A percentile compares a stretch with the other conserved stretches of the same genome.
Conservation (phyloP, 441 rosid genomes). For the Adansonia madagascariensis region DNA sequence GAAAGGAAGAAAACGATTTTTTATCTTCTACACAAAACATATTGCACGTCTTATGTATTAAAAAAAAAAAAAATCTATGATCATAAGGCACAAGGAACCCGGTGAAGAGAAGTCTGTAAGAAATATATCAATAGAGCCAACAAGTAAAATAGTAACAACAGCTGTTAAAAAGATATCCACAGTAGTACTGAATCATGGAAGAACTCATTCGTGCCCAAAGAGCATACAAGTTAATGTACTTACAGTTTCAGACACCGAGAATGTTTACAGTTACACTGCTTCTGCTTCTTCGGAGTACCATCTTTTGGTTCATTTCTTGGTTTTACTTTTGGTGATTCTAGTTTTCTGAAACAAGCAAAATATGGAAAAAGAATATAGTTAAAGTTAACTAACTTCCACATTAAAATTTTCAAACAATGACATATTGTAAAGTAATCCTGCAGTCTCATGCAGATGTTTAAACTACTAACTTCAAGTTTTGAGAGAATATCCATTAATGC, state of each 20-base stretch:
- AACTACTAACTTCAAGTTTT: background rate
- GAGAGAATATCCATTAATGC: conserved; percentile 13
- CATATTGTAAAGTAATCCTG: background rate
- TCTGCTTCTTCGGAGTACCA: conserved; percentile 93
- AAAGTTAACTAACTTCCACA: background rate
- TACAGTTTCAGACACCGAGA: conserved; percentile 97
- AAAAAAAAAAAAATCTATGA: background rate
- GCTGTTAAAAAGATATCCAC: background rate
- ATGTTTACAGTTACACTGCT: conserved; percentile 97
- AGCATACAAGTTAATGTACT: conserved; percentile 33
- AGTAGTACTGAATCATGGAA: background rate
- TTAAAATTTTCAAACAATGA: background rate
- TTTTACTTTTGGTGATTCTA: conserved; percentile 86
- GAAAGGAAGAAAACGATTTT: background rate
- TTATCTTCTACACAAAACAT: background rate
- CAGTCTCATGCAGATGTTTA: background rate
- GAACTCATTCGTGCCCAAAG: background rate
- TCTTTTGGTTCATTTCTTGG: conserved; percentile 80
- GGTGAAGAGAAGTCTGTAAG: background rate
- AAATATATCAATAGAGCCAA: background rate
- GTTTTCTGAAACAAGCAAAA: conserved; percentile 53
- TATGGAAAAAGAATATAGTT: background rate
- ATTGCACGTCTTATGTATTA: background rate
- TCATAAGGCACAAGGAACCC: background rate
- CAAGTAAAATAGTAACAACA: background rate